phyloP scores from a whole-genome alignment of 805 yeast genomes.

The Kuraishia ogatae region DNA sequence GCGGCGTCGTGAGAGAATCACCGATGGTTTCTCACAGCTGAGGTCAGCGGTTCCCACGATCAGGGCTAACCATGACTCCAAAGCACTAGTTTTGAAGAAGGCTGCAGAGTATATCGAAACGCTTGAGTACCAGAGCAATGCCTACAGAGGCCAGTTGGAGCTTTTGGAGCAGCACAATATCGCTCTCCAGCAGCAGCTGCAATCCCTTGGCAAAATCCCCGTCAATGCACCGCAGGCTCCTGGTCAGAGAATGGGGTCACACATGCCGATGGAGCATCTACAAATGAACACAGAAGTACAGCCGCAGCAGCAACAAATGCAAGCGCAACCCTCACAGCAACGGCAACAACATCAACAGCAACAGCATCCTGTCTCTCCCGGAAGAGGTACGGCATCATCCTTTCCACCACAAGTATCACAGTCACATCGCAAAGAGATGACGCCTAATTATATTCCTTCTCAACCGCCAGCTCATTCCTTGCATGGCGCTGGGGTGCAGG shows the following conservation, averaged over 20 bases:
- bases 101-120: constrained; percentile 32
- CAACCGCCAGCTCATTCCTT: not conserved
- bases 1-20: constrained; percentile 34
- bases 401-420: not conserved
- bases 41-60: constrained; percentile 30
- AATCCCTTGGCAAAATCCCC: constrained; percentile 8
- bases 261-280: not conserved
- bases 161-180: constrained; percentile 13
- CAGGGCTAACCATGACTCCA: constrained; percentile 33
- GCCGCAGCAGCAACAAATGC: constrained; percentile 5
- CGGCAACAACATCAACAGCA: constrained; percentile 9
- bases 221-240: constrained; percentile 5
- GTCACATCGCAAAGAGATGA: not conserved
- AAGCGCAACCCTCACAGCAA: constrained; percentile 6
- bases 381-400: not conserved
- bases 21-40: constrained; percentile 34
- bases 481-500: not conserved
- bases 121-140: constrained; percentile 22
- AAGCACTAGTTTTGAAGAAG: constrained; percentile 32
- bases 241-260: not conserved
- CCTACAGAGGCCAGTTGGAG: constrained; percentile 11
- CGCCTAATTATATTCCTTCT: not conserved
- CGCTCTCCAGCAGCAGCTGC: constrained; percentile 11
- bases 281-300: constrained; percentile 7
- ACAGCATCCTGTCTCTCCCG: constrained; percentile 1